Evolutionary conservation across 2,329 filamentous ascomycete genomes (phyloP), one percentile per base, ranked within the genome.

Genomic region (Aspergillus sp.): DNA sequence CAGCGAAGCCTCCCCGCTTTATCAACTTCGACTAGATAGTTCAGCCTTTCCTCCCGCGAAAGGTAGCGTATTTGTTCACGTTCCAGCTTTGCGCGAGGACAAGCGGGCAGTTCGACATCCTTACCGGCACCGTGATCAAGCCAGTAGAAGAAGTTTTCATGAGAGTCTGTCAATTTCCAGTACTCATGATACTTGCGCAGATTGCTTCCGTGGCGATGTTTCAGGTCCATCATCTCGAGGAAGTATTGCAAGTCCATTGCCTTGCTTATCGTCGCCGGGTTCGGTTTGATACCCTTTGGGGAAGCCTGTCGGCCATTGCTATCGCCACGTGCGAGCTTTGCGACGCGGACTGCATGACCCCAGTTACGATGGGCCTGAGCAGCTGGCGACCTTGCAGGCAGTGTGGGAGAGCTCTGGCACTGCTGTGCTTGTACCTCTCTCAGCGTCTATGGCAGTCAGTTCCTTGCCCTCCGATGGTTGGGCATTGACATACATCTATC

Each of bases 141-240:
- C 92, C 93, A 96, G 75, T 92, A 93, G 73, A 96, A 96, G 81
- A 93, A 97, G 70, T 95, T 96, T 71, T 96, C 89, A 4, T 86
- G 84, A 0, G 91, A 93, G 27, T 90, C 80, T 1, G 85, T 80
- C 59, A 83, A 85, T 72, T 91, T 91, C 93, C 93, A 97, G 63
- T 90, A 86, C 58, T 86, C 84, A 68, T 97, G 93, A 66, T 96
- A 97, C 33, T 85, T 83, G 33, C 90, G 82, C 51, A 96, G 75
- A 64, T 95, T 96, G 54, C 87, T 89, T 4, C 92, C 93, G 68
- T 96, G 96, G 4, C 92, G 85, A 70, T 97, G 92, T 73, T 96
- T 93, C 47, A 87, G 77, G 70, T 95, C 90, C 7, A 93, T 87
- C 89, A 96, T 93, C 68, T 96, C 86, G 1, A 87, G 79, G 62